Conservation (phyloP, 176 grass and related monocot genomes). For the bread wheat (Triticum aestivum) region DNA sequence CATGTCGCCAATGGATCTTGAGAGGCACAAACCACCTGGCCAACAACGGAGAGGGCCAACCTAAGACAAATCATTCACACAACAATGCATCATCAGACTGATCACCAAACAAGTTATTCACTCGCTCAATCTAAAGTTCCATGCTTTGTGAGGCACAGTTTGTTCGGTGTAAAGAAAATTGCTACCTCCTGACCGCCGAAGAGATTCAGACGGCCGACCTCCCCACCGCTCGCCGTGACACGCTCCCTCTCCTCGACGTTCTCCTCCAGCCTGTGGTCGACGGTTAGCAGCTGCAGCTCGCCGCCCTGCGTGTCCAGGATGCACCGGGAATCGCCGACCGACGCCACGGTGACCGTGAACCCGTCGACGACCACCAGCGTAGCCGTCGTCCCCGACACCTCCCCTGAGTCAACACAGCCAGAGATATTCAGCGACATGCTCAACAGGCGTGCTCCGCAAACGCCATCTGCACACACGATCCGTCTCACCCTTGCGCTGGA, state of each 20-base stretch:
- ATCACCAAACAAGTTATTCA: neutral
- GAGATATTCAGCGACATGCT: neutral
- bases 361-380: constrained; percentile 85
- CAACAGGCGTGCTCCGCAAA: neutral
- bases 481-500: constrained; percentile 74
- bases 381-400: constrained; percentile 85
- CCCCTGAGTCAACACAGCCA: constrained; percentile 31
- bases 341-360: constrained; percentile 82
- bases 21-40: constrained; percentile 97
- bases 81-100: constrained; percentile 7
- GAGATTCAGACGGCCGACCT: constrained; percentile 83
- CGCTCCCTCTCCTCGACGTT: constrained; percentile 85
- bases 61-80: constrained; percentile 32
- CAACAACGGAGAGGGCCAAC: constrained; percentile 94
- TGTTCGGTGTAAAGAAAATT: neutral
- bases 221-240: constrained; percentile 87
- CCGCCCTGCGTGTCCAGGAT: constrained; percentile 77
- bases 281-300: constrained; percentile 69
- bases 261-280: constrained; percentile 89
- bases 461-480: neutral
- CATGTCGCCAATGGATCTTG: constrained; percentile 93
- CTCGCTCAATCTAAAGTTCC: neutral
- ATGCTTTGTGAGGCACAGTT: neutral
- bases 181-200: constrained; percentile 84
- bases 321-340: constrained; percentile 89